Evolutionary conservation across 192 early-diverging fungal genomes (phyloP).

Genomic region (Anaeromyces robustus): DNA sequence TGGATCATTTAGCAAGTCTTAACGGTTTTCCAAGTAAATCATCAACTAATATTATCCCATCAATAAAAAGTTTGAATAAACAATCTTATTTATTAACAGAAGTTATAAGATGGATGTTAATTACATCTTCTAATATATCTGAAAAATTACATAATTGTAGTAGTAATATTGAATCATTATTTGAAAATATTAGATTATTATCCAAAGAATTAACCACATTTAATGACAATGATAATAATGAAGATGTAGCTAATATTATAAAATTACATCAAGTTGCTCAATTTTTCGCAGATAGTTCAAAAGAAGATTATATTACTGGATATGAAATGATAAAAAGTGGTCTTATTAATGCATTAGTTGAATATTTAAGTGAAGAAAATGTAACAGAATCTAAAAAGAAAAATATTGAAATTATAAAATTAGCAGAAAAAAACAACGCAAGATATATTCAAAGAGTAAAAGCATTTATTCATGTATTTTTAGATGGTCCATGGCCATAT

Average conservation of each 20-base stretch:
- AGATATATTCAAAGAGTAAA: not conserved
- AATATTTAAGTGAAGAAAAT: slow-evolving; percentile 21
- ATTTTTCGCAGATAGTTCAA: not conserved
- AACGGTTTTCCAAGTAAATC: not conserved
- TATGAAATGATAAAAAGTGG: slow-evolving; percentile 69
- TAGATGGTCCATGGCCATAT: slow-evolving; percentile 24
- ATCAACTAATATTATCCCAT: not conserved
- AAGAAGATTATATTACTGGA: slow-evolving; percentile 38
- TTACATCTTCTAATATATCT: not conserved
- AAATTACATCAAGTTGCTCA: not conserved
- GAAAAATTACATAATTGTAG: not conserved
- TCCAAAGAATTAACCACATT: not conserved
- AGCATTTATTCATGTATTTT: slow-evolving; percentile 38
- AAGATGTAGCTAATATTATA: not conserved
- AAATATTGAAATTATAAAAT: not conserved
- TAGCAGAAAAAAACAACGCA: not conserved
- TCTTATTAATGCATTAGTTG: slow-evolving; percentile 37
- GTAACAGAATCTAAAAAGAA: not conserved
- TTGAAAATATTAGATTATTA: not conserved
- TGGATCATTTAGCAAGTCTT: not conserved
- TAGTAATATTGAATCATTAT: not conserved
- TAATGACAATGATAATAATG: not conserved
- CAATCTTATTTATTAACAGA: not conserved
- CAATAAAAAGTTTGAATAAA: not conserved
- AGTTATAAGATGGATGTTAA: not conserved